Base-by-base conservation (phyloP, 2,329 filamentous ascomycete genomes). In the Byssochlamys sp. region DNA sequence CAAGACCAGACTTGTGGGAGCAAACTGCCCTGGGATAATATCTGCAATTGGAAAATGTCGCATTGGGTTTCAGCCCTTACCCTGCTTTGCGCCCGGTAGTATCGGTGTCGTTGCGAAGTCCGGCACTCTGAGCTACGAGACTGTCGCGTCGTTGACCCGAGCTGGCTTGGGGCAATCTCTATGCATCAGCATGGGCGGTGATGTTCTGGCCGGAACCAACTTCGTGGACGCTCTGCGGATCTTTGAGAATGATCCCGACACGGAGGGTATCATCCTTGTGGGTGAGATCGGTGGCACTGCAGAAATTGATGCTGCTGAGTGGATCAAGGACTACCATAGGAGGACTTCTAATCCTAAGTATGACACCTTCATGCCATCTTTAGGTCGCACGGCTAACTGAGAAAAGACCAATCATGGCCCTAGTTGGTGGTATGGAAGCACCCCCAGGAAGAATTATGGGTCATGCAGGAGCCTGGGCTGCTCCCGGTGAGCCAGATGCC, bases 241-340 rank as follows among this genome's bases (percentile, higher is more conserved):
- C 2, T 84, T 90, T 56, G 81, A 84, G 63, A 71, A 83, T 39
- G 87, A 90, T 64, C 74, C 81, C 14, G 81, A 87, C 57, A 90
- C 88, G 0, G 80, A 88, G 62, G 87, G 82, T 5, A 88, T 90
- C 53, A 84, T 89, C 12, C 69, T 90, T 11, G 81, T 90, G 45
- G 88, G 88, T 19, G 88, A 91, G 70, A 79, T 90, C 55, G 88
- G 88, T 26, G 88, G 88, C 1, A 80, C 79, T 6, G 0, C 90
- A 90, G 1, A 96, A 81, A 0, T 91, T 91, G 0, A 91, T 91
- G 50, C 91, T 90, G 67, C 96, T 96, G 62, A 95, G 90, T 61
- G 62, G 39, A 24, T 55, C 3, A 26, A 58, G 28, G 12, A 35
- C 33, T 11, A 45, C 3, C 39, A 19, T 9, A 45, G 39, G 39